Conservation (phyloP, 2,329 filamentous ascomycete genomes). For the Domatiomyces globalis region DNA sequence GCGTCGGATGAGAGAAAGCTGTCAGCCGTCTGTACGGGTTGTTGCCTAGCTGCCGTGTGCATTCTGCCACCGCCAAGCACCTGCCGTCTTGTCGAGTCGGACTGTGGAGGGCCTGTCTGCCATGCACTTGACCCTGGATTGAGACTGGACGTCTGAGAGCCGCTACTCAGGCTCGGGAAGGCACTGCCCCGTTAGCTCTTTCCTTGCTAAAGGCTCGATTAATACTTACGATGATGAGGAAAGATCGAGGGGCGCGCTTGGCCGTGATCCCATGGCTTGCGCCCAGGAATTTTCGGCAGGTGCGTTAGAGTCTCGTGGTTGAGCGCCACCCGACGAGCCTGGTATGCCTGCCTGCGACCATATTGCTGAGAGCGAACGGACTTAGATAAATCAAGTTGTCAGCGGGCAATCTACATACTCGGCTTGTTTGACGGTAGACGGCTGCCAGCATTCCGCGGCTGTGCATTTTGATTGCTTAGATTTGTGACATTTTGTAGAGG, state of each 20-base stretch:
- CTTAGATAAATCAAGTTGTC: background rate
- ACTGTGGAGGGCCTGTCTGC: constrained; percentile 17
- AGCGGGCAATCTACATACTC: constrained; percentile 5
- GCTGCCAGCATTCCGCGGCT: constrained; percentile 11
- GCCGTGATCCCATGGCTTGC: constrained; percentile 15
- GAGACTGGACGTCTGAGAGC: constrained; percentile 12
- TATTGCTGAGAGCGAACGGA: constrained; percentile 5
- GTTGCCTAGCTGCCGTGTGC: background rate
- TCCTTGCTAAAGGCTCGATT: background rate
- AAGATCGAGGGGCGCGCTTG: constrained; percentile 12
- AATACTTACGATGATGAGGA: constrained; percentile 14
- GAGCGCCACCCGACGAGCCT: background rate
- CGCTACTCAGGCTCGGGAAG: background rate
- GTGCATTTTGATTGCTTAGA: constrained; percentile 10
- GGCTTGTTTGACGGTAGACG: constrained; percentile 13
- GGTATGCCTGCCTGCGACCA: constrained; percentile 14
- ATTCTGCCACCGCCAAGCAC: constrained; percentile 1
- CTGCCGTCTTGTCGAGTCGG: constrained; percentile 12
- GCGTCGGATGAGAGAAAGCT: constrained; percentile 14
- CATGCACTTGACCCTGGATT: constrained; percentile 14
- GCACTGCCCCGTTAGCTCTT: background rate
- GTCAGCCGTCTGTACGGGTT: constrained; percentile 6
- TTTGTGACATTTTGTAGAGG: constrained; percentile 13
- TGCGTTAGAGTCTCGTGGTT: constrained; percentile 9
- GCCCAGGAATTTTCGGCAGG: constrained; percentile 14